phyloP scores from a whole-genome alignment of 257 asterid genomes.

The Nicotiana attenuata region DNA sequence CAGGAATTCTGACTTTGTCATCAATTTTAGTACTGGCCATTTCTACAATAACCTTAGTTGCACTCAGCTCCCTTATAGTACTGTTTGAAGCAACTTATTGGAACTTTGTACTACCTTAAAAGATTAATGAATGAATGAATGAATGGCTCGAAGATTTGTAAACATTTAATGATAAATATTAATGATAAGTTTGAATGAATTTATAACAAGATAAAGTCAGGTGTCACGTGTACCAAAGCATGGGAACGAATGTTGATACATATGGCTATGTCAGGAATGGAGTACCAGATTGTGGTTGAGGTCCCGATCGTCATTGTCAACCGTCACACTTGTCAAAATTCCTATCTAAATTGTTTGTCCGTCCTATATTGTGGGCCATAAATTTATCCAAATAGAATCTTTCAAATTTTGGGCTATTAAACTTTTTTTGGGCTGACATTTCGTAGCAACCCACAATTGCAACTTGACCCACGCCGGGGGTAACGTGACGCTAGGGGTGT shows the following conservation, averaged over 20 bases:
- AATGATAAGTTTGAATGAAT: not conserved
- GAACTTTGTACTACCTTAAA: not conserved
- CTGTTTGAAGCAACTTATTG: not conserved
- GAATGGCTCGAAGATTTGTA: not conserved
- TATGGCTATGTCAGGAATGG: not conserved
- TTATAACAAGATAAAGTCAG: not conserved
- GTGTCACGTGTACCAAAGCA: not conserved
- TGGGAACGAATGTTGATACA: not conserved
- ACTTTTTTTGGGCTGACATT: not conserved
- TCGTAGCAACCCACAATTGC: not conserved
- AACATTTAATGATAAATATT: not conserved
- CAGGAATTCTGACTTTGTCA: not conserved
- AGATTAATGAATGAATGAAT: not conserved
- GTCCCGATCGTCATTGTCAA: not conserved
- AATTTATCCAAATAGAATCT: not conserved
- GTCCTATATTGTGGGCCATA: not conserved
- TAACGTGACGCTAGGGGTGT: not conserved
- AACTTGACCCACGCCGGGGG: not conserved
- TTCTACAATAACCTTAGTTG: too few species aligned
- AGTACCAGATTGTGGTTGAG: too few species aligned
- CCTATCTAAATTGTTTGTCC: not conserved
- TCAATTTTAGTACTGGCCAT: slow-evolving; percentile 14
- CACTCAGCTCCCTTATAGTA: not conserved
- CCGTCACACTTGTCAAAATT: not conserved
- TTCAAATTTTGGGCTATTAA: not conserved